A percentile compares a stretch with the other conserved stretches of the same genome.
These are phyloP conservation scores for Polygonum aviculare DNA, from an alignment of 148 eudicot genomes.

Conservation along the genomic window DNA sequence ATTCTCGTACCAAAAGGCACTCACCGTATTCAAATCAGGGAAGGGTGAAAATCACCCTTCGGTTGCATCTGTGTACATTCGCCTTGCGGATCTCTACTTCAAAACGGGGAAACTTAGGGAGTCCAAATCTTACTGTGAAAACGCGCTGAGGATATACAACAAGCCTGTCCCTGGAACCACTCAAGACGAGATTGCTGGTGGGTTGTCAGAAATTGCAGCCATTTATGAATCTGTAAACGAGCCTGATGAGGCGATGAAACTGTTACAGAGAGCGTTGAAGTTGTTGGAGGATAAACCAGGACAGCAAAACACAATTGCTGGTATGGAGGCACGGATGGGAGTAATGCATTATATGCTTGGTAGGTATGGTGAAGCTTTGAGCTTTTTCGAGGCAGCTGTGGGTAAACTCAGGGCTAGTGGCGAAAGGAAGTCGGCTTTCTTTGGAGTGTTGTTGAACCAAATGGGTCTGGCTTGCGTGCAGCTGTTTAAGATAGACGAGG, in stretches of 20 bases:
- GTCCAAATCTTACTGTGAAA: slow-evolving; percentile 92
- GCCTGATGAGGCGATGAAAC: slow-evolving; percentile 84
- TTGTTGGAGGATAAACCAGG: slow-evolving; percentile 85
- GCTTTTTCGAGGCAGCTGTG: slow-evolving; percentile 67
- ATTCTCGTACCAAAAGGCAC: slow-evolving; percentile 91
- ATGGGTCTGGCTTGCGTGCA: slow-evolving; percentile 97
- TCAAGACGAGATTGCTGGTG: slow-evolving; percentile 83
- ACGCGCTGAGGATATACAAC: slow-evolving; percentile 84
- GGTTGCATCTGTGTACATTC: slow-evolving; percentile 84
- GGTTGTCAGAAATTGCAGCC: slow-evolving; percentile 82
- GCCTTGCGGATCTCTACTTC: slow-evolving; percentile 84
- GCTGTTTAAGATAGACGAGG: slow-evolving; percentile 87
- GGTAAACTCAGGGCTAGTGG: slow-evolving; percentile 80
- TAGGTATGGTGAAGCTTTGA: slow-evolving; percentile 63
- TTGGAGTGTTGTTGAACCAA: slow-evolving; percentile 88
- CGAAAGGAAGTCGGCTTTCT: slow-evolving; percentile 91
- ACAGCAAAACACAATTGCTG: slow-evolving; percentile 81
- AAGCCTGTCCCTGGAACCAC: slow-evolving; percentile 96
- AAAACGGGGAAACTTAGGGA: slow-evolving; percentile 93
- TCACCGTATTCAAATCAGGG: slow-evolving; percentile 87
- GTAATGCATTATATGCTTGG: slow-evolving; percentile 88
- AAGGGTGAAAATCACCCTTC: slow-evolving; percentile 97
- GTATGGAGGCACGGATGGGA: slow-evolving; percentile 89
- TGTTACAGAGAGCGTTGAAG: slow-evolving; percentile 76
- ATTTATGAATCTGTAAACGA: slow-evolving; percentile 85